A percentile compares a stretch with the other conserved stretches of the same genome.
Evolutionary conservation across 2,329 filamentous ascomycete species (phyloP).

Genomic region (Dendryphion nanum): DNA sequence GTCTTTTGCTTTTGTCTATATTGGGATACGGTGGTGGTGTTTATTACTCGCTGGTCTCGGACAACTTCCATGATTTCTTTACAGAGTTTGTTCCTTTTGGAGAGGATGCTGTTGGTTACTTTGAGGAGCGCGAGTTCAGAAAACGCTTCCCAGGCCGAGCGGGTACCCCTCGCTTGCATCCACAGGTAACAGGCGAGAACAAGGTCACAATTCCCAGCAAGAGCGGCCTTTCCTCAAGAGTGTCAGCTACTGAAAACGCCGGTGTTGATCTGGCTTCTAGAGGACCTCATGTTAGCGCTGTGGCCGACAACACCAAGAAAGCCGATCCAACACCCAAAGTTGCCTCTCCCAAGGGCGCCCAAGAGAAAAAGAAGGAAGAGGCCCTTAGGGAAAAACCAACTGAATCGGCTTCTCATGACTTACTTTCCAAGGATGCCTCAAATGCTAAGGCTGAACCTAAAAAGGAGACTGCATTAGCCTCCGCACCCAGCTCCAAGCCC

Average conservation of each 20-base stretch:
- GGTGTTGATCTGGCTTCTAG: slow-evolving; percentile 40
- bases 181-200: slow-evolving; percentile 56
- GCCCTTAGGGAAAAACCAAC: slow-evolving; percentile 26
- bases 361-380: slow-evolving; percentile 31
- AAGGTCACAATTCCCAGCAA: slow-evolving; percentile 81
- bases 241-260: slow-evolving; percentile 57
- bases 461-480: slow-evolving; percentile 17
- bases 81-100: slow-evolving; percentile 94
- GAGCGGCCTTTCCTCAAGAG: slow-evolving; percentile 80
- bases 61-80: slow-evolving; percentile 99
- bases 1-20: slow-evolving; percentile 71
- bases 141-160: slow-evolving; percentile 67
- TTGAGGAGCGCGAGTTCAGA: slow-evolving; percentile 92
- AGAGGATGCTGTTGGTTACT: slow-evolving; percentile 90
- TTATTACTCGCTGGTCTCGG: slow-evolving; percentile 88
- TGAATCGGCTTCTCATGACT: slow-evolving; percentile 15
- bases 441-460: slow-evolving; percentile 17
- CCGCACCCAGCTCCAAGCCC: slow-evolving; percentile 23
- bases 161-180: slow-evolving; percentile 41
- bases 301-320: slow-evolving; percentile 43
- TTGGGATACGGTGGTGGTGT: slow-evolving; percentile 84
- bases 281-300: slow-evolving; percentile 63
- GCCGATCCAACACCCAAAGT: slow-evolving; percentile 22
- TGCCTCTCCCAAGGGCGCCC: slow-evolving; percentile 22
- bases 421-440: slow-evolving; percentile 17